Base-by-base conservation (phyloP, 176 grass and related monocot genomes). In the Echinochloa phyllopogon region DNA sequence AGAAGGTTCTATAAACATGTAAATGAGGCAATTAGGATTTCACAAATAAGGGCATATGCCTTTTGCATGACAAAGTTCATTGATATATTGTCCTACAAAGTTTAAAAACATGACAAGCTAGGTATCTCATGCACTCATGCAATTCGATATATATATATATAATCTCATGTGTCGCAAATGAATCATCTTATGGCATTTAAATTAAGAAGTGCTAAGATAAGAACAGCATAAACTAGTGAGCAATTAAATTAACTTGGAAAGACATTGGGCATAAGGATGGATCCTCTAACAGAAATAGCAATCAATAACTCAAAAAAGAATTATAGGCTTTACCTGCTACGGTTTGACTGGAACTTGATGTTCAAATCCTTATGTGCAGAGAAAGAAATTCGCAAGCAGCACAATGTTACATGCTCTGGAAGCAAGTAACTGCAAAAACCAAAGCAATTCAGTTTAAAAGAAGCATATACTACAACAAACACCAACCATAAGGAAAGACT, bases 301-400 rank as follows among this genome's bases (percentile, higher is more conserved):
- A 74, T 75, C 3, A 74, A 33, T 36, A 83, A 81, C 43, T 38
- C 63, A 76, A 24, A 25, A 36, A 18, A 55, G 72, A 72, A 82
- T 11, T 42, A 57, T 64, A 51, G 55, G 58, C 10, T 45, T 67
- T 90, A 94, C 96, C 96, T 95, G 89, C 93, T 99, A 42, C 96
- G 91, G 73, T 96, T 92, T 73, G 93, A 95, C 86, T 99, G 96
- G 49, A 99, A 99, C 86, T 94, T 99, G 74, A 99, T 96, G 53
- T 96, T 99, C 65, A 99, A 83, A 92, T 99, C 96, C 41, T 89
- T 87, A 87, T 99, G 93, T 10, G 93, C 93, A 89, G 93, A 99
- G 82, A 94, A 99, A 44, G 93, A 92, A 82, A 99, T 99, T 39
- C 91, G 76, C 87, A 99, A 61, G 75, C 84, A 85, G 47, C 96